Base-by-base conservation (phyloP, 2,329 filamentous ascomycete genomes). In the Coniochaeta hoffmannii region DNA sequence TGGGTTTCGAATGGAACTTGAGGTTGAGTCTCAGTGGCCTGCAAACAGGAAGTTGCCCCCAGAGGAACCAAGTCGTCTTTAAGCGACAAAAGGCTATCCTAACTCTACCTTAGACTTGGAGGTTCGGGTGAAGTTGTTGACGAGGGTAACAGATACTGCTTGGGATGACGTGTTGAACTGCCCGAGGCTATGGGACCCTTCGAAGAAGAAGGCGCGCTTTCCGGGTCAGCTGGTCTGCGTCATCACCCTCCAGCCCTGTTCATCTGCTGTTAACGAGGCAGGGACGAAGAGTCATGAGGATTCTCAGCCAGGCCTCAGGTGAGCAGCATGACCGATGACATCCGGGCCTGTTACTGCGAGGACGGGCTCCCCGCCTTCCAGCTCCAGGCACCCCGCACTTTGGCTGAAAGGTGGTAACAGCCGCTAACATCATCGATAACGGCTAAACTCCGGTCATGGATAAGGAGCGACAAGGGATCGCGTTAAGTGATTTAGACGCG, bases 211-310 rank as follows among this genome's bases (percentile, higher is more conserved):
- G 41, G 28, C 17, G 22, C 10, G n/a, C n/a, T n/a, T n/a, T n/a
- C n/a, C n/a, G 35, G 53, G 56, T 62, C 60, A 63, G 58, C 57
- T 57, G 59, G 30, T 53, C 31, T 57, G 55, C 41, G 56, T 58
- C 55, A 53, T 55, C 17, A n/a, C 32, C 30, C 35, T 28, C 28
- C 31, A 35, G 38, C 46, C 35, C 49, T 31, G 38, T 26, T 46
- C 34, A 30, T 46, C 26, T 22, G 26, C 22, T n/a, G 26, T 28
- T 14, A 14, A 46, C 14, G 24, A 28, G 24, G 41, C 41, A 46
- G 41, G 41, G 24, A 22, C 41, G 19, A 28, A 28, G 41, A 46
- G 41, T 46, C 41, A 46, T 28, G 41, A n/a, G 41, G 53, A 26
- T 24, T 35, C 22, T 36, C 49, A 46, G 38, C 50, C 36, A 54